phyloP scores from a whole-genome alignment of 148 eudicot species.

The Fagopyrum esculentum region DNA sequence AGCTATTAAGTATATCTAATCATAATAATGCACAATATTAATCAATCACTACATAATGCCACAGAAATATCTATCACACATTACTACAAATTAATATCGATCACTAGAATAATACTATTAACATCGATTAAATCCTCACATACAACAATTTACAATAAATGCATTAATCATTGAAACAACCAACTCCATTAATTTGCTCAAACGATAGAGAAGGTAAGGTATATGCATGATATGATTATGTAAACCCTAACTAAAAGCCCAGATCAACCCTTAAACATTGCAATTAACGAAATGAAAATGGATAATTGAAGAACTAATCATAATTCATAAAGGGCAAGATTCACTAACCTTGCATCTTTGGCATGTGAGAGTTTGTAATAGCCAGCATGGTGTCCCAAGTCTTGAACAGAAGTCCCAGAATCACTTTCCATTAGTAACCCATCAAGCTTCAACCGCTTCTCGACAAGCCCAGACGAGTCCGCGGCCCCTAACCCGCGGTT shows the following conservation, averaged over 20 bases:
- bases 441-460: slow-evolving; percentile 52
- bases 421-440: slow-evolving; percentile 22
- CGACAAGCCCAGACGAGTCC: slow-evolving; percentile 39
- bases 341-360: slow-evolving; percentile 54
- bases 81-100: not conserved
- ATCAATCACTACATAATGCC: not conserved
- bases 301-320: no score
- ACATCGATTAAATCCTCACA: not conserved
- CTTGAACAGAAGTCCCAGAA: slow-evolving; percentile 34
- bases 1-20: not conserved
- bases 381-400: slow-evolving; percentile 82
- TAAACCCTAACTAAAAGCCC: not conserved
- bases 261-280: not conserved
- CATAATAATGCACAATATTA: not conserved
- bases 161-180: not conserved
- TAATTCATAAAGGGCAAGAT: not conserved
- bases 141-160: not conserved
- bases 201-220: not conserved
- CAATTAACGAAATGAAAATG: no score
- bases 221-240: not conserved
- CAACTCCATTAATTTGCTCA: not conserved
- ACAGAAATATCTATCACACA: not conserved
- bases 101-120: not conserved
- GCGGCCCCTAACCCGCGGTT: slow-evolving; percentile 29
- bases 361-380: slow-evolving; percentile 65